phyloP scores from a whole-genome alignment of 495 filamentous ascomycete species.

The Penicillium paradoxum region DNA sequence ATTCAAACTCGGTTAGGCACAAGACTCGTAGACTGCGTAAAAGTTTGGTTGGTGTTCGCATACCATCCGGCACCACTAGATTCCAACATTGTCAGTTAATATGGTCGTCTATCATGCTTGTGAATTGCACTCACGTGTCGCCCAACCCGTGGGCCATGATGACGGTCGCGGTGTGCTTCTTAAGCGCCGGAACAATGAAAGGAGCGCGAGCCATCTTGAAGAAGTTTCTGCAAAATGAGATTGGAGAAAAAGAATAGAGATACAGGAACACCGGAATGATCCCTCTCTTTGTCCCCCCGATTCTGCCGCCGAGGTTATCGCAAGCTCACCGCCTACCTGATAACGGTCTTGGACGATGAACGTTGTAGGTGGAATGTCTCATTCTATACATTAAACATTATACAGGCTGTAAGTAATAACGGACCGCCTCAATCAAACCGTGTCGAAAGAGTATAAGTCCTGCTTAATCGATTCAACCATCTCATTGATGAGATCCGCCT shows the following conservation, averaged over 20 bases:
- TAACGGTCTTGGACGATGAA: neutral
- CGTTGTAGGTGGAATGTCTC: neutral
- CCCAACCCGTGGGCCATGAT: conserved; percentile 92
- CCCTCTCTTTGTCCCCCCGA: conserved; percentile 14
- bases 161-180: conserved; percentile 87
- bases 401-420: neutral
- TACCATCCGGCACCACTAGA: conserved; percentile 66
- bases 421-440: neutral
- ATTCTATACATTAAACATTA: conserved; percentile 6
- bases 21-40: neutral
- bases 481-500: conserved; percentile 17
- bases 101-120: neutral
- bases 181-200: conserved; percentile 79
- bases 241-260: neutral
- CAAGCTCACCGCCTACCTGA: conserved; percentile 18
- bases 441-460: conserved; percentile 14
- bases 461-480: conserved; percentile 19
- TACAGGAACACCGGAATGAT: neutral
- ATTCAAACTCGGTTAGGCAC: conserved; percentile 1
- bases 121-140: conserved; percentile 52
- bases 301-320: conserved; percentile 27
- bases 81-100: conserved; percentile 10
- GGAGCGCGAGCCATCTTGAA: conserved; percentile 53
- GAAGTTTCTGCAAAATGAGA: neutral
- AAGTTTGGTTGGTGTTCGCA: neutral